Evolutionary conservation across 805 yeast species (phyloP), one percentile per base, ranked within the genome.

Genomic region (Ogataea methylovora): DNA sequence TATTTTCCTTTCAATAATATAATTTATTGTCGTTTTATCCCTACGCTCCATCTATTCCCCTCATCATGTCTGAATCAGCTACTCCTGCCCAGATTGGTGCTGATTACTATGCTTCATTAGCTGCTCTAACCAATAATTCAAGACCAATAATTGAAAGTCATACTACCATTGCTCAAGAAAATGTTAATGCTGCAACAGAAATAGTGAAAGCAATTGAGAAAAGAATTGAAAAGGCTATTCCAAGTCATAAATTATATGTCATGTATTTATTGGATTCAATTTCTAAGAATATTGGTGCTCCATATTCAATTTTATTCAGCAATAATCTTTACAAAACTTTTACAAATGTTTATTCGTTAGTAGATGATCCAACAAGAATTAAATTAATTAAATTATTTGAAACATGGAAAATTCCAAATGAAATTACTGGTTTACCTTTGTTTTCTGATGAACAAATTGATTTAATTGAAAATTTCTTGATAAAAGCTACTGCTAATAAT

Each of bases 261-360:
- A 67, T 92, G 40, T 92, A 90, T 52, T 67, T 90, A 30, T 60
- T 92, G 36, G 97, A 92, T 56, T 87, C 97, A 13, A 83, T 92
- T 31, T 83, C 90, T 60, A 92, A 92, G 57, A 84, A 80, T 49
- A 79, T 85, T 22, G 96, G 97, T 8, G 71, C 79, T 40, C 97
- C 97, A 2, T 92, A 90, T 55, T 84, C 86, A n/a, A 67, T 77
- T 6, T 56, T 84, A 33, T 76, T 92, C 53, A 80, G 88, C 34
- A 67, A 75, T 43, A 77, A 79, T 42, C 61, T 87, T 30, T 81
- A 72, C 60, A 73, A 70, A 44, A 63, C 84, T 3, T 90, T 82
- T 58, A 77, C 83, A 18, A 77, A 75, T 41, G 79, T 87, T 3
- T 92, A 84, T 53, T 70, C 84, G n/a, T 61, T 80, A 35, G 90